These are phyloP conservation scores for Stereocaulon alpinum DNA, from an alignment of 495 filamentous ascomycete genomes.

Conservation along the genomic window DNA sequence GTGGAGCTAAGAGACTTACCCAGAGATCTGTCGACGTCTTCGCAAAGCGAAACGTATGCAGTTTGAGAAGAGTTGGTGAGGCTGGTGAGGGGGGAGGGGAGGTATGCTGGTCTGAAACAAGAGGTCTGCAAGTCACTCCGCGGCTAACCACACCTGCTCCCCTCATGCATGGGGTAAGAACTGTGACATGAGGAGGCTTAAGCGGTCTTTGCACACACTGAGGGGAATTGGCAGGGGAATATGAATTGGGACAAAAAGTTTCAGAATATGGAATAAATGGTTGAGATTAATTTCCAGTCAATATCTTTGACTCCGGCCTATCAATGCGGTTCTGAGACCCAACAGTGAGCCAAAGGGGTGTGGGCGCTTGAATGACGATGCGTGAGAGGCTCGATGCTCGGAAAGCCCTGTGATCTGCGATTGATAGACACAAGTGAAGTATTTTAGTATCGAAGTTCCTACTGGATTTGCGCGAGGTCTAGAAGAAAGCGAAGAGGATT, in stretches of 20 bases:
- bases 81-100: neutral
- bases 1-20: conserved; percentile 12
- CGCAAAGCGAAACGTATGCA: conserved; percentile 7
- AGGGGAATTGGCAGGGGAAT: conserved; percentile 13
- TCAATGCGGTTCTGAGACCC: conserved; percentile 6
- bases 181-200: conserved; percentile 18
- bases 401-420: conserved; percentile 11
- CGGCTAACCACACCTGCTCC: conserved; percentile 17
- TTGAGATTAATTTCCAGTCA: conserved; percentile 11
- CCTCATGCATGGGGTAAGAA: conserved; percentile 19
- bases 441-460: neutral
- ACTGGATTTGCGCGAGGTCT: conserved; percentile 1
- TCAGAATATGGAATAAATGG: conserved; percentile 12
- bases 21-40: conserved; percentile 5
- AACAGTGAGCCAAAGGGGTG: conserved; percentile 19
- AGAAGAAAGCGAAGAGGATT: neutral
- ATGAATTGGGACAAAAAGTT: conserved; percentile 17
- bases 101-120: conserved; percentile 16
- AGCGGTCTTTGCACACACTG: conserved; percentile 9
- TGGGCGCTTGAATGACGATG: conserved; percentile 20
- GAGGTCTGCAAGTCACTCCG: conserved; percentile 16
- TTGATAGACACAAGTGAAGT: neutral
- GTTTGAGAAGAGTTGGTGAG: neutral
- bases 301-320: conserved; percentile 11
- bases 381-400: conserved; percentile 3